These are phyloP conservation scores for Berkeleyomyces basicola DNA, from an alignment of 2,329 filamentous ascomycete genomes.

Conservation along the genomic window DNA sequence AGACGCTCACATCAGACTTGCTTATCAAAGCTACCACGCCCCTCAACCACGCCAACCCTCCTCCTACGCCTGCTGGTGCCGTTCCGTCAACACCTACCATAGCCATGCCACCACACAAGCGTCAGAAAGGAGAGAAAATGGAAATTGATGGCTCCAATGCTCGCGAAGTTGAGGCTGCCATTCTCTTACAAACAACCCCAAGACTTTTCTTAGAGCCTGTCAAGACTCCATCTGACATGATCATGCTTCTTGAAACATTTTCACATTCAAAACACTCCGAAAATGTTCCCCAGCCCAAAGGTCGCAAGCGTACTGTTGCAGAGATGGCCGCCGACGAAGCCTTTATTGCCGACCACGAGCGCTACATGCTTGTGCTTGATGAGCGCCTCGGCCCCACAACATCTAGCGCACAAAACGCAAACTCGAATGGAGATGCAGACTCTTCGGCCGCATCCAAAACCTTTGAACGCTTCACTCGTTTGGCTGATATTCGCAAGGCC, in stretches of 20 bases:
- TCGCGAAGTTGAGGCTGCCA: slow-evolving; percentile 56
- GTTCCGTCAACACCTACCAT: slow-evolving; percentile 46
- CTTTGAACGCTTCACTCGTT: slow-evolving; percentile 79
- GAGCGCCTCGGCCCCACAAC: slow-evolving; percentile 54
- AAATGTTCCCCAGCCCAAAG: slow-evolving; percentile 67
- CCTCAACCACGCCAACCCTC: slow-evolving; percentile 16
- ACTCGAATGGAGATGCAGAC: slow-evolving; percentile 51
- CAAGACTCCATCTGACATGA: slow-evolving; percentile 48
- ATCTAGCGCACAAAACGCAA: slow-evolving; percentile 38
- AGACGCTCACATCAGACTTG: slow-evolving; percentile 61
- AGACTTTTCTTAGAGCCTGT: slow-evolving; percentile 66
- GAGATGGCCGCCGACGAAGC: slow-evolving; percentile 94
- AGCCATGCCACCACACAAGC: slow-evolving; percentile 43
- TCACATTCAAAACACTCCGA: slow-evolving; percentile 63
- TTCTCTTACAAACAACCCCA: slow-evolving; percentile 56
- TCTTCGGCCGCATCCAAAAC: slow-evolving; percentile 52
- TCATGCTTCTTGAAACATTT: slow-evolving; percentile 53
- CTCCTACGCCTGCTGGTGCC: slow-evolving; percentile 31
- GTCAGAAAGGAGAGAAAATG: slow-evolving; percentile 53
- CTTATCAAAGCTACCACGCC: slow-evolving; percentile 60
- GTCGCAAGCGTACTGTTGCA: slow-evolving; percentile 80
- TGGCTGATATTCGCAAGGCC: slow-evolving; percentile 67
- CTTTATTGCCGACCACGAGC: slow-evolving; percentile 70
- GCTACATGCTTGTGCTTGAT: slow-evolving; percentile 85
- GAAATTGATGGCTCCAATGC: slow-evolving; percentile 61